A percentile compares a stretch with the other conserved stretches of the same genome.
These are phyloP conservation scores for Glutinoglossum americanum DNA, from an alignment of 495 filamentous ascomycete species.

Conservation along the genomic window DNA sequence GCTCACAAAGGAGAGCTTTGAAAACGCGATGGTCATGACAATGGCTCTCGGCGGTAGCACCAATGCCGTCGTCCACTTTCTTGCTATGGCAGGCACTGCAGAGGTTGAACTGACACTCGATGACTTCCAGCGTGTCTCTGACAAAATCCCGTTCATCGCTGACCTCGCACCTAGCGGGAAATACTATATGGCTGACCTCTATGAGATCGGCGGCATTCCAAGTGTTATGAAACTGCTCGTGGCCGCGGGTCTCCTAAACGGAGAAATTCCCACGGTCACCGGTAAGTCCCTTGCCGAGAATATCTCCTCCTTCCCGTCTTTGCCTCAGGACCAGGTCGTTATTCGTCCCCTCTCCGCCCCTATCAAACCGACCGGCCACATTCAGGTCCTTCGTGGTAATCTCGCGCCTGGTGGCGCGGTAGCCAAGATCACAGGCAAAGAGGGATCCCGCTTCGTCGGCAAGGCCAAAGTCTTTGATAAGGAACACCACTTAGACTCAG, in stretches of 20 bases:
- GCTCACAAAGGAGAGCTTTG: conserved; percentile 66
- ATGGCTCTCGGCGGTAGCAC: conserved; percentile 84
- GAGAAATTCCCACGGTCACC: conserved; percentile 72
- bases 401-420: conserved; percentile 82
- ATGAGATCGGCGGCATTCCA: conserved; percentile 76
- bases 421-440: conserved; percentile 95
- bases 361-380: conserved; percentile 73
- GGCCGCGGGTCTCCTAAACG: conserved; percentile 61
- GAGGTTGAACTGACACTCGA: conserved; percentile 65
- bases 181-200: conserved; percentile 90
- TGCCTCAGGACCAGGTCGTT: conserved; percentile 63
- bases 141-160: conserved; percentile 87
- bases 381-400: conserved; percentile 79
- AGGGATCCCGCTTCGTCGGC: conserved; percentile 65
- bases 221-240: conserved; percentile 83
- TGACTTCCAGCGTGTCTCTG: conserved; percentile 68
- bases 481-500: conserved; percentile 55
- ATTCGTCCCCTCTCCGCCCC: conserved; percentile 65
- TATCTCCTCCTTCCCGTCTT: conserved; percentile 55
- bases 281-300: conserved; percentile 82
- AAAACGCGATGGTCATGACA: conserved; percentile 82
- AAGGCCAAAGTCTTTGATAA: conserved; percentile 82
- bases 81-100: conserved; percentile 86
- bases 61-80: conserved; percentile 82
- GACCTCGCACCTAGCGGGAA: conserved; percentile 75